Evolutionary conservation across 2,329 filamentous ascomycete genomes (phyloP).

Genomic region (Sclerotinia trifoliorum): DNA sequence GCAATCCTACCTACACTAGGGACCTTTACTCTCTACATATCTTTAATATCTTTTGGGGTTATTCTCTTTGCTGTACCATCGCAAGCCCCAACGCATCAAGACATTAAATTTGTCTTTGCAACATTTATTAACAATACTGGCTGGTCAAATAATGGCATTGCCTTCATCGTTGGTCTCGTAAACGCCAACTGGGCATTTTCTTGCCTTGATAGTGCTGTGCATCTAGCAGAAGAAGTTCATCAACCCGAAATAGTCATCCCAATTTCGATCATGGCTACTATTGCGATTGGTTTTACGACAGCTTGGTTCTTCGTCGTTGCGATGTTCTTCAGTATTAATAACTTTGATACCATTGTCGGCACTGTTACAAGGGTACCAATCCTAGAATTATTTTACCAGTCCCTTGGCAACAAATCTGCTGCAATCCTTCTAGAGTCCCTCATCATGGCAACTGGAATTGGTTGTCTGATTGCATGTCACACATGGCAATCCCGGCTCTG

Average conservation of each 20-base stretch:
- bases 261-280: slow-evolving; percentile 19
- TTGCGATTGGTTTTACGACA: slow-evolving; percentile 19
- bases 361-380: slow-evolving; percentile 13
- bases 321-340: slow-evolving; percentile 21
- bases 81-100: slow-evolving; percentile 20
- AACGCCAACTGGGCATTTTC: slow-evolving; percentile 22
- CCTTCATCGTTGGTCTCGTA: slow-evolving; percentile 23
- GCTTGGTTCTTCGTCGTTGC: slow-evolving; percentile 21
- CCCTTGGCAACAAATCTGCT: not conserved
- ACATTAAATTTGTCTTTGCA: slow-evolving; percentile 21
- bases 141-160: slow-evolving; percentile 22
- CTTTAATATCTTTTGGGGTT: slow-evolving; percentile 13
- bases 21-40: slow-evolving; percentile 18
- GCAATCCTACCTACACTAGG: slow-evolving; percentile 17
- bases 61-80: slow-evolving; percentile 16
- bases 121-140: slow-evolving; percentile 25
- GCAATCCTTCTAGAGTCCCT: slow-evolving; percentile 19
- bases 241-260: slow-evolving; percentile 20
- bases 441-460: slow-evolving; percentile 14
- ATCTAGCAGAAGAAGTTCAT: slow-evolving; percentile 22
- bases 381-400: slow-evolving; percentile 17
- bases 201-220: slow-evolving; percentile 21
- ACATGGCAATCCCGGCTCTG: slow-evolving; percentile 22
- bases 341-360: slow-evolving; percentile 20
- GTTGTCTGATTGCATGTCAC: slow-evolving; percentile 17